Evolutionary conservation across 2,329 filamentous ascomycete genomes (phyloP), one percentile per base, ranked within the genome.

Genomic region (Cordyceps militaris): DNA sequence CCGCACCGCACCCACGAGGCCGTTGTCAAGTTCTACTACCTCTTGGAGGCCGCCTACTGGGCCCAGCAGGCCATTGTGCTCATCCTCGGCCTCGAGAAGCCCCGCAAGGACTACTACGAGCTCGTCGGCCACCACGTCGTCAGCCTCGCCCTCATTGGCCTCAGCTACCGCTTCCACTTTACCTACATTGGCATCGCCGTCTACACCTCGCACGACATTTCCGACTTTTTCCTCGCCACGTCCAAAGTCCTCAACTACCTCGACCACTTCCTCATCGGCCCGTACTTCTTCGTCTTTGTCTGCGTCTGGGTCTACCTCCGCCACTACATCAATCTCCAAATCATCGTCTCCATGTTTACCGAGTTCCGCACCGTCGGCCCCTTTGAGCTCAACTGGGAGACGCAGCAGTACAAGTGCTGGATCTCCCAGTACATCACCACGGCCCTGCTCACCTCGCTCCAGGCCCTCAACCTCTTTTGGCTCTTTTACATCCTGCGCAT

Each of bases 131-230:
- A 97, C 71, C 92, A 97, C 71, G 86, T 97, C 64, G 89, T 97
- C 69, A 95, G 90, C 21, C 76, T 97, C 60, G 77, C 86, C 21
- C 80, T 97, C 65, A 96, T 97, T 64, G 87, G 75, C 59, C 76
- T 93, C 67, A 94, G 89, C 76, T 97, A 97, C 75, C 85, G 91
- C 61, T 97, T 96, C 78, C 92, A 97, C 74, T 97, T 97, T 72
- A 95, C 91, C 21, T 93, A 96, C 74, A 95, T 97, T 70, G 92
- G 92, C 26, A 75, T 97, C 57, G 89, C 91, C 21, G 91, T 97
- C 34, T 97, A 96, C 73, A 91, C 94, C 61, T 96, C 92, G 10
- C 91, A 96, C 73, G 92, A 97, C 69, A 89, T 97, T 61, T 91
- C 87, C 60, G 92, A 97, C 72, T 96, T 97, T 75, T 97, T 97